Conservation (phyloP, 257 asterid genomes). For the Solanum ossicruentum region DNA sequence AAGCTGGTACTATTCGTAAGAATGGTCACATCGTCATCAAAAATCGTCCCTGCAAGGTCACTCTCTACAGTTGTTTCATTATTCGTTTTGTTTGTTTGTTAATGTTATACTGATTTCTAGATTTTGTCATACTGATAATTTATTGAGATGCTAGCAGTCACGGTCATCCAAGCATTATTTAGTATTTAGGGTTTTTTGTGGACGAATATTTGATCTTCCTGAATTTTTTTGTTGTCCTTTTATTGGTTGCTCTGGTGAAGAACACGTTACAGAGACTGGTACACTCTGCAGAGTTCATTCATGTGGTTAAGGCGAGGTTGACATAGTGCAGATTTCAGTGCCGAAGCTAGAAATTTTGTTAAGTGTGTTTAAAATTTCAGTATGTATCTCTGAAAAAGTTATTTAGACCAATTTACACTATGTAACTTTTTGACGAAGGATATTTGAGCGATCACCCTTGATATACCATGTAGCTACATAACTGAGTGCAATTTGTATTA, state of each 20-base stretch:
- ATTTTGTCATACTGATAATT: neutral
- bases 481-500: neutral
- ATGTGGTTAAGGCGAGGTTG: neutral
- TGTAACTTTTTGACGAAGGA: too few species aligned
- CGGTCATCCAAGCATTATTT: neutral
- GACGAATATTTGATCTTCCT: neutral
- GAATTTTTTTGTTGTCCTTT: neutral
- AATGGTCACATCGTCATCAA: slow-evolving; percentile 28
- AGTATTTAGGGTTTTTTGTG: neutral
- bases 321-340: neutral
- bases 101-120: neutral
- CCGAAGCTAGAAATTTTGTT: neutral
- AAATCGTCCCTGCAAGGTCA: slow-evolving; percentile 38
- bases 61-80: neutral
- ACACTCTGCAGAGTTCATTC: neutral
- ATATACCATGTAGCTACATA: neutral
- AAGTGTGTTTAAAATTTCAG: neutral
- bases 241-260: neutral
- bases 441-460: too few species aligned
- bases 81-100: neutral
- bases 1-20: slow-evolving; percentile 40
- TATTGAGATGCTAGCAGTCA: neutral
- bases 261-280: neutral
- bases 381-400: neutral
- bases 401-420: neutral